Conservation (phyloP, 1,139 yeast species). For the Candida labiduridarum region DNA sequence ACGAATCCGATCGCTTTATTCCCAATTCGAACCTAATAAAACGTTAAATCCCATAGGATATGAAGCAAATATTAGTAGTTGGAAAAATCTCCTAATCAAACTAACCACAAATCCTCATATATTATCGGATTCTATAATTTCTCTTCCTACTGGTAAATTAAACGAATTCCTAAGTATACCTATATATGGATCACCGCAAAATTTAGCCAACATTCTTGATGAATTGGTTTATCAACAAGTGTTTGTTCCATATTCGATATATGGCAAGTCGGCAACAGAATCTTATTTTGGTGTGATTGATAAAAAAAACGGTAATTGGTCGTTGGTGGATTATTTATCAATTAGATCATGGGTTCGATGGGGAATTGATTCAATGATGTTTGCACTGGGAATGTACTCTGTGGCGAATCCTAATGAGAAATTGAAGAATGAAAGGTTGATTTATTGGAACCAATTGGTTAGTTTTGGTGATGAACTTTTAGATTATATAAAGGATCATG, state of each 20-base stretch:
- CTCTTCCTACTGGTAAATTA: conserved; percentile 29
- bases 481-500: conserved; percentile 9
- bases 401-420: conserved; percentile 15
- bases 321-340: conserved; percentile 18
- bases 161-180: conserved; percentile 25
- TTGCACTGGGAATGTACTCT: conserved; percentile 9
- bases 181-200: conserved; percentile 32
- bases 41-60: conserved; percentile 68
- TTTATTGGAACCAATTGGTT: conserved; percentile 27
- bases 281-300: conserved; percentile 15
- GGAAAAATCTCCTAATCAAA: conserved; percentile 42
- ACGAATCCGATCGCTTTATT: conserved; percentile 64
- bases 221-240: conserved; percentile 26
- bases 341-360: conserved; percentile 25
- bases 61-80: conserved; percentile 67
- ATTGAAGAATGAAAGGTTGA: conserved; percentile 26
- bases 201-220: conserved; percentile 25
- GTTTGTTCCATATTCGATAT: conserved; percentile 29
- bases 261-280: conserved; percentile 9
- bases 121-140: conserved; percentile 20
- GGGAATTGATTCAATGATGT: conserved; percentile 14
- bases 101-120: conserved; percentile 18
- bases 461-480: conserved; percentile 18
- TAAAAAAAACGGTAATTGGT: conserved; percentile 5
- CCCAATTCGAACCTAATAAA: conserved; percentile 56